Percentiles rank a stretch among this genome's conserved stretches.
These are phyloP conservation scores for Naganishia kalamii DNA, from an alignment of 768 basidiomycete genomes.

Conservation along the genomic window DNA sequence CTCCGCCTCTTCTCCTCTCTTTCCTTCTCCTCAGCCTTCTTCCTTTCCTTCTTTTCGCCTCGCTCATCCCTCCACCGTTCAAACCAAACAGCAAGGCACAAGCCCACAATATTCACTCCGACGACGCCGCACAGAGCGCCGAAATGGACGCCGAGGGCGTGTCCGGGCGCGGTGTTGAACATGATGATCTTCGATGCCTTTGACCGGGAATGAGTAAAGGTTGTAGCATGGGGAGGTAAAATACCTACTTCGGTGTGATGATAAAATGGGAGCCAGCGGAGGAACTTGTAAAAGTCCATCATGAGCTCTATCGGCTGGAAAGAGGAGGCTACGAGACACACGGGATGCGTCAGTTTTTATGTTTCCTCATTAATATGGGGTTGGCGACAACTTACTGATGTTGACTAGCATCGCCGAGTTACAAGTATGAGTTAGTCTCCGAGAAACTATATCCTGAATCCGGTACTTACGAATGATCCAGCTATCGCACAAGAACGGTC, in stretches of 20 bases:
- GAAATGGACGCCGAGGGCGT: slow-evolving; percentile 39
- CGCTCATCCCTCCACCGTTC: slow-evolving; percentile 36
- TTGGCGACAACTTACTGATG: slow-evolving; percentile 31
- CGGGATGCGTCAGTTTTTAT: neutral
- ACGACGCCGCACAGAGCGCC: slow-evolving; percentile 41
- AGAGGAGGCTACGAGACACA: slow-evolving; percentile 30
- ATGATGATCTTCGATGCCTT: slow-evolving; percentile 43
- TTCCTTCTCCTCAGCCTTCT: slow-evolving; percentile 17
- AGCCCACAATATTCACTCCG: slow-evolving; percentile 34
- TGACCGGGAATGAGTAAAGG: neutral
- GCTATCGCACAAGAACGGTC: neutral
- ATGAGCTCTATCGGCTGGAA: slow-evolving; percentile 44
- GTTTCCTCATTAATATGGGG: neutral
- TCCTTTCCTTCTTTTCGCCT: slow-evolving; percentile 23
- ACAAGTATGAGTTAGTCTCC: neutral
- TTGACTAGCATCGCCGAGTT: slow-evolving; percentile 26
- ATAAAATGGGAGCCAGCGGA: slow-evolving; percentile 36
- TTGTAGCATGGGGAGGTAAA: neutral
- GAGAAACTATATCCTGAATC: neutral
- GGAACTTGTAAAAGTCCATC: slow-evolving; percentile 38
- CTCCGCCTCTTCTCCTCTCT: neutral
- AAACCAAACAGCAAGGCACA: slow-evolving; percentile 29
- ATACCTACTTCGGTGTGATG: slow-evolving; percentile 28
- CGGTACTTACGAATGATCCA: slow-evolving; percentile 41
- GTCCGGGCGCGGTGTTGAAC: slow-evolving; percentile 33